Percentiles rank a stretch among this genome's conserved stretches.
These are phyloP conservation scores for Pythium sukuiense DNA, from an alignment of 352 stramenopile species.

Conservation along the genomic window DNA sequence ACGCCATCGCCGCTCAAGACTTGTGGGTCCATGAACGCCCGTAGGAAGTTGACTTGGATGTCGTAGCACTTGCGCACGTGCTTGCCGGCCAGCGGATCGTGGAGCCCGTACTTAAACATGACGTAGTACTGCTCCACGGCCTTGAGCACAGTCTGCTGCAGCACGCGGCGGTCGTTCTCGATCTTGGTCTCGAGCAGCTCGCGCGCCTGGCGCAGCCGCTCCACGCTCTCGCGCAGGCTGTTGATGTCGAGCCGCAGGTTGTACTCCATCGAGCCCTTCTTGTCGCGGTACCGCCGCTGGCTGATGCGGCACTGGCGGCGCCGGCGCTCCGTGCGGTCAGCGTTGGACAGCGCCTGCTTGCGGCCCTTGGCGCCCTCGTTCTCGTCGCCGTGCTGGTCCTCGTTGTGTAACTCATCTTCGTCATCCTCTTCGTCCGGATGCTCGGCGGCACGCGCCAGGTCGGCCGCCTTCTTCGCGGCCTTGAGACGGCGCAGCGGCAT, in stretches of 20 bases:
- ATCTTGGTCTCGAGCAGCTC: constrained; percentile 48
- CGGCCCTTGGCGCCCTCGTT: neutral
- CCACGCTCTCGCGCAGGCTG: constrained; percentile 53
- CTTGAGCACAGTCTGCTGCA: constrained; percentile 41
- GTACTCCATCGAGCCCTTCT: constrained; percentile 63
- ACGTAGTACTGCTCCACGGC: constrained; percentile 65
- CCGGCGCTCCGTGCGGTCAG: constrained; percentile 39
- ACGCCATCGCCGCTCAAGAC: constrained; percentile 40
- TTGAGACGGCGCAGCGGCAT: constrained; percentile 21
- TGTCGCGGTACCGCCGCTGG: constrained; percentile 71
- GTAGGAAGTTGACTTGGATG: constrained; percentile 52
- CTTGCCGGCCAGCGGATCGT: constrained; percentile 41
- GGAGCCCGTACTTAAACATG: constrained; percentile 55
- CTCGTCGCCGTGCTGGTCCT: neutral
- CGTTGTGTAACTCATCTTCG: neutral
- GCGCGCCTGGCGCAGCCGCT: constrained; percentile 43
- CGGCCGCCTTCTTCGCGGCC: neutral
- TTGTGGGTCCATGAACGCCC: constrained; percentile 46
- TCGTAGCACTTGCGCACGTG: constrained; percentile 47
- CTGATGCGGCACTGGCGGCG: constrained; percentile 64
- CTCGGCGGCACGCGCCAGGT: neutral
- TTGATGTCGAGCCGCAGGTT: constrained; percentile 71
- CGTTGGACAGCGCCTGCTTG: constrained; percentile 3
- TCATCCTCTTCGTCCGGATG: constrained; percentile 3
- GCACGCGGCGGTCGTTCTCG: constrained; percentile 39